Conservation (phyloP, 2,329 filamentous ascomycete genomes). For the Sarocladium oryzae region DNA sequence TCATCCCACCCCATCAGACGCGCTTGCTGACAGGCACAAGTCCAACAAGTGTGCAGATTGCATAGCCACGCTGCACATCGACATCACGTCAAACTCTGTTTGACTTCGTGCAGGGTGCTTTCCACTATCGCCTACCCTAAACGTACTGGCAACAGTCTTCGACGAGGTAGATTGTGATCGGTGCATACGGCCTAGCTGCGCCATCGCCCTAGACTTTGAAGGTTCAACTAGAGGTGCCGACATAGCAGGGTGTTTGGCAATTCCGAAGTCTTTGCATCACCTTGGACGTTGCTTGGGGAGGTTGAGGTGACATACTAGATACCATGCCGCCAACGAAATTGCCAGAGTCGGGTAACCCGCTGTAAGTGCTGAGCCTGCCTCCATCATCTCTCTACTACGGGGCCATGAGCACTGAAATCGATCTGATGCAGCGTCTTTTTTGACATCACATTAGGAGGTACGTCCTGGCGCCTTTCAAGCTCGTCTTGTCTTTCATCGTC, state of each 20-base stretch:
- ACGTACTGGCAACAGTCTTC: not conserved
- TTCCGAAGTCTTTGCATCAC: no score
- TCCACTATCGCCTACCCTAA: not conserved
- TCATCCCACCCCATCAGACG: not conserved
- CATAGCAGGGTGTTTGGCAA: no score
- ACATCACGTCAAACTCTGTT: no score
- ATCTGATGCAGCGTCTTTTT: constrained; percentile 58
- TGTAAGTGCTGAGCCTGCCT: constrained; percentile 31
- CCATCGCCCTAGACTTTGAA: not conserved
- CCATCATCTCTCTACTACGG: not conserved
- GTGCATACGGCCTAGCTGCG: no score
- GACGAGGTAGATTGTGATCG: no score
- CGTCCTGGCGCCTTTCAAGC: constrained; percentile 26
- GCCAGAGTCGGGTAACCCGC: constrained; percentile 39
- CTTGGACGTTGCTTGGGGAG: not conserved
- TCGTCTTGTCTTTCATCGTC: constrained; percentile 9
- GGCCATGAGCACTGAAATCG: not conserved
- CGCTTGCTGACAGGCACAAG: not conserved
- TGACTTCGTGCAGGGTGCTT: not conserved
- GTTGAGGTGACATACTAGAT: not conserved
- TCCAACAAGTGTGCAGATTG: not conserved
- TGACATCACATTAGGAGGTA: constrained; percentile 73
- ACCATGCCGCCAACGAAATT: constrained; percentile 39
- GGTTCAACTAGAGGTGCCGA: no score
- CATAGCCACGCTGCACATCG: not conserved